Percentiles rank a stretch among this genome's conserved stretches.
phyloP scores from a whole-genome alignment of 257 asterid species.

The Nicotiana tomentosiformis region DNA sequence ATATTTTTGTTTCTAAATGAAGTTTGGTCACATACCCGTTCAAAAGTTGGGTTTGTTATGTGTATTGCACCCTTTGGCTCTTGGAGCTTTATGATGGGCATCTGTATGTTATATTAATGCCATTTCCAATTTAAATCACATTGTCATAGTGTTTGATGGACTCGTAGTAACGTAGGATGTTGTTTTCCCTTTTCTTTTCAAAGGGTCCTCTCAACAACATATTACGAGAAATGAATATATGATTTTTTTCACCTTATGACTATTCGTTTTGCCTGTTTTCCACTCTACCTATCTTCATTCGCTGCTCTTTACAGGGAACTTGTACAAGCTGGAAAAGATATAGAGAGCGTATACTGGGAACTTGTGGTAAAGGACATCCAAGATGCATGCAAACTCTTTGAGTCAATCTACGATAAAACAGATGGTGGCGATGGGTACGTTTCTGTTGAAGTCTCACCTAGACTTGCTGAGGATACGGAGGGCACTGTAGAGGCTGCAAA shows the following conservation, averaged over 20 bases:
- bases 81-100: not conserved
- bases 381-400: slow-evolving; percentile 98
- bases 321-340: slow-evolving; percentile 86
- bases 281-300: not conserved
- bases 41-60: not conserved
- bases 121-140: not conserved
- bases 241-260: not conserved
- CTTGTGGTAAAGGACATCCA: slow-evolving; percentile 97
- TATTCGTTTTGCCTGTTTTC: not conserved
- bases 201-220: not conserved
- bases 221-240: not conserved
- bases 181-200: not conserved
- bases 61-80: not conserved
- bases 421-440: slow-evolving; percentile 96
- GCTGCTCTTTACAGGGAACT: slow-evolving; percentile 62
- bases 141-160: not conserved
- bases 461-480: slow-evolving; percentile 90
- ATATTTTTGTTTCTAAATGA: not conserved
- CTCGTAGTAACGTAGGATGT: not conserved
- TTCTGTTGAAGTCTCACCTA: slow-evolving; percentile 98
- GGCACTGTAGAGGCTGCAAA: slow-evolving; percentile 90
- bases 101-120: not conserved
- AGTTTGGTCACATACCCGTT: not conserved
- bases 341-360: slow-evolving; percentile 92
- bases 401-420: slow-evolving; percentile 76